Evolutionary conservation across 768 basidiomycete species (phyloP), one percentile per base, ranked within the genome.

Genomic region (Tulasnella sp.): DNA sequence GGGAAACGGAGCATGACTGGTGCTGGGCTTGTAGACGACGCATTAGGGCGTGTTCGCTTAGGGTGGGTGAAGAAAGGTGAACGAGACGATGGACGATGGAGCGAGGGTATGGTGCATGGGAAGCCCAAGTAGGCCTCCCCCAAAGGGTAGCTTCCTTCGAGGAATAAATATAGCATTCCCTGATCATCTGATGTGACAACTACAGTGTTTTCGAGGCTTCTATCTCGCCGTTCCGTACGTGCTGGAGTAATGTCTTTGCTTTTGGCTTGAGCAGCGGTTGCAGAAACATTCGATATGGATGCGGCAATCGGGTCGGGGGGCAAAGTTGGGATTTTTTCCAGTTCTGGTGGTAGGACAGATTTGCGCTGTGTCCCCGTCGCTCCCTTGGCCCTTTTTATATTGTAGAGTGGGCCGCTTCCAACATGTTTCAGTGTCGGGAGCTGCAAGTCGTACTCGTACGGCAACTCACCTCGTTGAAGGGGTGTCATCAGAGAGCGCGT

Each of bases 131-230:
- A 80, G 39, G 91, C 82, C 29, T 84, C 81, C 34, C 93, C 93
- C 45, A 94, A 84, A 39, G 88, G 87, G 82, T 91, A 94, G 78
- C 87, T 88, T 19, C 93, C 93, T 80, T 94, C 93, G 68, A 94
- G 84, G 83, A 89, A 94, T 78, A 83, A 87, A 81, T 90, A 87
- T 49, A 93, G 81, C 75, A 82, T 82, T 6, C 93, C 92, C 25
- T 82, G 77, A 72, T 86, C 84, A 80, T 93, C 91, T 19, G 89
- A 81, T 58, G 89, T 86, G 38, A 86, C 84, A 25, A 94, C 84
- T 74, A 94, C 83, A 79, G 67, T 37, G 67, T 74, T 67, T 58
- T 74, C 49, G 25, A 74, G 49, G 29, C 67, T 54, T 42, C 91
- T 93, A 76, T 83, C 83, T 25, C 80, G 76, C 79, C 90, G 88